These are phyloP conservation scores for Penicillium aurantiogriseum DNA, from an alignment of 2,329 filamentous ascomycete genomes.

Conservation along the genomic window DNA sequence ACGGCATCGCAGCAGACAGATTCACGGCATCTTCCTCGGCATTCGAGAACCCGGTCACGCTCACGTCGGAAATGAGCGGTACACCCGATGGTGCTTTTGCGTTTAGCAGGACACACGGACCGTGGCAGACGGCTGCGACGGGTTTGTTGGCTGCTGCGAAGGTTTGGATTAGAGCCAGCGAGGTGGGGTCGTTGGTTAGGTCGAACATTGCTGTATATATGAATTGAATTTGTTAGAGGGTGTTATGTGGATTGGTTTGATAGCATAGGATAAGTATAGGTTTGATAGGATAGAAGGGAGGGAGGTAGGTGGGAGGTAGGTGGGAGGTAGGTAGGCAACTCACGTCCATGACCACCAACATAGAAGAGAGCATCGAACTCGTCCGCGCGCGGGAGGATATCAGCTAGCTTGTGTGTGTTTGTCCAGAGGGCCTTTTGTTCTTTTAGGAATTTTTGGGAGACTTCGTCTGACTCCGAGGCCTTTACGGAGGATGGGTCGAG, in stretches of 20 bases:
- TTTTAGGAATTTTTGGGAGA: constrained; percentile 55
- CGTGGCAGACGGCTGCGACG: constrained; percentile 53
- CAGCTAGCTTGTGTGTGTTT: constrained; percentile 58
- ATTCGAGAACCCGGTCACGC: constrained; percentile 51
- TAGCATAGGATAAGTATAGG: too few relatives aligned
- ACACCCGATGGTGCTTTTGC: constrained; percentile 45
- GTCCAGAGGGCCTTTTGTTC: constrained; percentile 62
- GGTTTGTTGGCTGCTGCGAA: constrained; percentile 51
- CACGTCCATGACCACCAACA: constrained; percentile 59
- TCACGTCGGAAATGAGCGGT: constrained; percentile 41
- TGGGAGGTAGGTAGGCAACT: constrained; percentile 28
- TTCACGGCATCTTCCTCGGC: constrained; percentile 46
- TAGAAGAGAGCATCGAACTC: constrained; percentile 66
- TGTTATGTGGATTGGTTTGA: background rate
- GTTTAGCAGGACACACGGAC: constrained; percentile 46
- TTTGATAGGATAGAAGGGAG: too few relatives aligned
- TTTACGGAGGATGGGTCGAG: constrained; percentile 60
- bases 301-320: too few relatives aligned
- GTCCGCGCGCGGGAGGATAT: constrained; percentile 55
- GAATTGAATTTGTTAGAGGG: background rate
- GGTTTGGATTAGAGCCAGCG: constrained; percentile 47
- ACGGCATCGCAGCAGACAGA: constrained; percentile 45
- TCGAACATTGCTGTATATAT: constrained; percentile 49
- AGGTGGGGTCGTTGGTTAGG: constrained; percentile 43
- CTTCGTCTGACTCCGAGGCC: constrained; percentile 53